Conservation (phyloP, 148 eudicot species). For the Amaranthus palmeri region DNA sequence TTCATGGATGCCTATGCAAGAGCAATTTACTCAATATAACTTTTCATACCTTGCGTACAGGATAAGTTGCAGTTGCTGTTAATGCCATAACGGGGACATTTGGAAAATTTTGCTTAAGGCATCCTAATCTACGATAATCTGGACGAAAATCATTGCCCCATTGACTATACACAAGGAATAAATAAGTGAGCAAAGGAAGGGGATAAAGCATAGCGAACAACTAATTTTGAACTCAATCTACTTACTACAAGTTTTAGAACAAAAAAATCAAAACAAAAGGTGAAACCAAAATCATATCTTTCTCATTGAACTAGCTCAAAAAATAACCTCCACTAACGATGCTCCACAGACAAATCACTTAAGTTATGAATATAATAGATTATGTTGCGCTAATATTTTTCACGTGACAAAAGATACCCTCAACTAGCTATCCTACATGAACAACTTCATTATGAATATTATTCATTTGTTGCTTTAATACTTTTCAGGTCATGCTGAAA, state of each 20-base stretch:
- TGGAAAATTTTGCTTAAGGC: conserved; percentile 87
- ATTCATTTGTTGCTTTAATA: neutral
- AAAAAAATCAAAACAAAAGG: neutral
- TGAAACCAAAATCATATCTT: neutral
- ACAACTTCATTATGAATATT: too few relatives aligned
- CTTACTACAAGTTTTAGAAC: neutral
- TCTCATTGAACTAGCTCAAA: neutral
- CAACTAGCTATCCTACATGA: too few relatives aligned
- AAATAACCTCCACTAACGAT: neutral
- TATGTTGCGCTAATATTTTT: neutral
- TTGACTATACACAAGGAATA: conserved; percentile 51
- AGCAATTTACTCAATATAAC: neutral
- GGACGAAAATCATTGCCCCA: conserved; percentile 99
- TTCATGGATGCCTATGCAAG: neutral
- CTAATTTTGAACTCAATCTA: neutral
- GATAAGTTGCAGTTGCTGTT: conserved; percentile 96
- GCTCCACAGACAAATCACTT: neutral
- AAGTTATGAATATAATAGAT: neutral
- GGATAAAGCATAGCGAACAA: neutral
- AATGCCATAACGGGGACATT: conserved; percentile 93
- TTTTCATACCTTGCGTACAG: conserved; percentile 73
- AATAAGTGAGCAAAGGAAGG: conserved; percentile 7
- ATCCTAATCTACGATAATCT: conserved; percentile 85
- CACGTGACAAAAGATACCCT: neutral
- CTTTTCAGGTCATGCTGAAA: neutral